Evolutionary conservation across 805 yeast genomes (phyloP).

Genomic region (Maudiozyma turicensis): DNA sequence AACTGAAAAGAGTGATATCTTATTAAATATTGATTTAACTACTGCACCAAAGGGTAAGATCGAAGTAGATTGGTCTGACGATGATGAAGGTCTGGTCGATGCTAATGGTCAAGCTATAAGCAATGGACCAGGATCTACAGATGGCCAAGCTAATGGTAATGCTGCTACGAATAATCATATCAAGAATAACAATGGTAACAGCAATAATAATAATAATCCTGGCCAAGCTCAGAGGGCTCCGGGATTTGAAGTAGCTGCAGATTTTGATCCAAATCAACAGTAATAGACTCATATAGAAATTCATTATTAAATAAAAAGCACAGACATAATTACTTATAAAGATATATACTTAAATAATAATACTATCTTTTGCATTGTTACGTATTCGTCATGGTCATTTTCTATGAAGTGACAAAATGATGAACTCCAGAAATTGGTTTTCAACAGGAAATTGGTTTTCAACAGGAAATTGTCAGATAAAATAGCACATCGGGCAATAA

Average conservation of each 20-base stretch:
- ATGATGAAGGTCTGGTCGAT: conserved; percentile 19
- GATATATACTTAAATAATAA: too few species aligned
- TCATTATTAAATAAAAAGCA: too few species aligned
- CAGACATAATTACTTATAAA: too few species aligned
- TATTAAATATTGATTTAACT: conserved; percentile 65
- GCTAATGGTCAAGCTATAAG: background rate
- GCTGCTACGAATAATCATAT: background rate
- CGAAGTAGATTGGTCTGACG: conserved; percentile 62
- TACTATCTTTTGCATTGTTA: too few species aligned
- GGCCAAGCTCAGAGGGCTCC: background rate
- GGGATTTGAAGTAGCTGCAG: conserved; percentile 16
- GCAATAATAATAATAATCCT: background rate
- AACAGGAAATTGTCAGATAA: too few species aligned
- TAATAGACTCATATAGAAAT: too few species aligned
- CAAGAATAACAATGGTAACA: background rate
- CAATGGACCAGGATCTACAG: background rate
- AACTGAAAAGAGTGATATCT: conserved; percentile 55
- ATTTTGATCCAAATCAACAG: conserved; percentile 17
- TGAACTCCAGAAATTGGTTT: too few species aligned
- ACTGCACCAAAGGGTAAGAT: conserved; percentile 11
- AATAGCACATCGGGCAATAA: too few species aligned
- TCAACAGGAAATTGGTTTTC: too few species aligned
- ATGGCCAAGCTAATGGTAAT: background rate
- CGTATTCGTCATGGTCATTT: too few species aligned
- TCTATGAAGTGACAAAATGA: too few species aligned